Evolutionary conservation across 257 asterid genomes (phyloP), one percentile per base, ranked within the genome.

Genomic region (Petunia secreta): DNA sequence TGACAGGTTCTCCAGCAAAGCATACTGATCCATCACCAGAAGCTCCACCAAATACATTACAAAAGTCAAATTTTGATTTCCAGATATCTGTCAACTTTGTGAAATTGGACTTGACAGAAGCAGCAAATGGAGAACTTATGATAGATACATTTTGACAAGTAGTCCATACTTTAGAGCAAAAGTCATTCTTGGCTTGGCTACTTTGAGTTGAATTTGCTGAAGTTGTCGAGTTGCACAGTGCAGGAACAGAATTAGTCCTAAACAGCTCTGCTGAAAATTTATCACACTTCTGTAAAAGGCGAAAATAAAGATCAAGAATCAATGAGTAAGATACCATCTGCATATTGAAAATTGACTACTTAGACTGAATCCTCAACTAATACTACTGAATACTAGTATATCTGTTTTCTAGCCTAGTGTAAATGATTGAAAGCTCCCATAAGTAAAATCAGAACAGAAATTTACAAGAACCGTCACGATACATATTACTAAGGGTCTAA

Each of bases 221-320:
- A 75, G 82, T 59, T 15, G 97, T 89, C 39, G 98, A 91, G 94
- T 91, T 93, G 75, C 99, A 95, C 7, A 93, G 82, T 82, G 92
- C 85, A 53, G 91, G 91, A 53, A 59, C 74, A 1, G 90, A 82
- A 77, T 85, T 83, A 13, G 85, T 80, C 75, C 90, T 38, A 79
- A 81, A 95, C 65, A 95, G 92, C 77, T 91, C 92, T 39, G 90
- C 95, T 50, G 98, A 92, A 83, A 91, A 95, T 63, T 78, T 95
- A 90, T 95, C 99, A 83, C 99, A 95, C 58, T 86, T 91, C 99
- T 95, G 97, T 63, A 83, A 75, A 86, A 71, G 78, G 79, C 48
- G 77, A 48, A 60, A 1, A 44, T 16, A 44, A 9, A 74, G 71
- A 80, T 60, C 15, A 7, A 63, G 77, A 77, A 65, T 11, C 76